Evolutionary conservation across 495 filamentous ascomycete species (phyloP).

Genomic region (Neurospora sp.): DNA sequence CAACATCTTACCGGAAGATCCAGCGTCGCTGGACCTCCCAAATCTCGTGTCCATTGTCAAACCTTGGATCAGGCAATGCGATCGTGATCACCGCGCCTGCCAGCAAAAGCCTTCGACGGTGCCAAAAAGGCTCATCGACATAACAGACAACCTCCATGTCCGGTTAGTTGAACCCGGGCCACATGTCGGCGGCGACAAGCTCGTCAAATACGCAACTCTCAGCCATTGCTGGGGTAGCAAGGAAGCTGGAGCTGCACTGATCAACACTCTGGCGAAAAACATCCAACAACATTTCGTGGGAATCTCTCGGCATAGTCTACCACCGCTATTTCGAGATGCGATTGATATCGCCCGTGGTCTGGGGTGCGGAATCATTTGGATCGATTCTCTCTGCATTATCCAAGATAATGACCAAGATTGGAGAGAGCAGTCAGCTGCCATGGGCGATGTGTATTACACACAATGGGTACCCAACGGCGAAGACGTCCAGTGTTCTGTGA

Average conservation of each 20-base stretch:
- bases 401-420: not conserved
- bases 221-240: conserved; percentile 1
- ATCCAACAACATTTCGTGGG: not conserved
- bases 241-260: not conserved
- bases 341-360: not conserved
- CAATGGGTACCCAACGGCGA: not conserved
- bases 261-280: not conserved
- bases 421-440: not conserved
- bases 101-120: not conserved
- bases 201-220: not conserved
- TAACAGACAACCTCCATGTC: not conserved
- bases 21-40: not conserved
- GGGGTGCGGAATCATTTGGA: not conserved
- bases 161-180: not conserved
- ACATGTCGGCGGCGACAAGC: not conserved
- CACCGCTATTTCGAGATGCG: not conserved
- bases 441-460: not conserved
- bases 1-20: not conserved
- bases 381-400: not conserved
- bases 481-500: not conserved
- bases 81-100: not conserved
- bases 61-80: not conserved
- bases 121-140: not conserved
- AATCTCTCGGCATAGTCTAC: no score
- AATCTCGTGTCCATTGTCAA: not conserved